These are phyloP conservation scores for Tricholoma flavovirens DNA, from an alignment of 768 basidiomycete genomes.

Conservation along the genomic window DNA sequence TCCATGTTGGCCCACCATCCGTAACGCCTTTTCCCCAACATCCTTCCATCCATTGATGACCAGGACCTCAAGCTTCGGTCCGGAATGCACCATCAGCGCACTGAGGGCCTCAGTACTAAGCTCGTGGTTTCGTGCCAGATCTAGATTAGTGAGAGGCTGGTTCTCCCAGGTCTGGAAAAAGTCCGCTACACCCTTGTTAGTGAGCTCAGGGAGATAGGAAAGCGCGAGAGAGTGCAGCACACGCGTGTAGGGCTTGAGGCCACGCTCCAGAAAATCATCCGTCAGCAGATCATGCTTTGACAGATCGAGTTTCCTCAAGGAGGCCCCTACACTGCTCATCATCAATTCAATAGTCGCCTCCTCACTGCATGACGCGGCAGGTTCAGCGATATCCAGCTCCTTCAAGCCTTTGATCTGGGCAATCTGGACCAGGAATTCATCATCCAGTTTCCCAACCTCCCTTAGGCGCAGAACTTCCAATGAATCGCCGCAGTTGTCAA, in stretches of 20 bases:
- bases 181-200: constrained; percentile 59
- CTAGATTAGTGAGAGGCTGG: constrained; percentile 44
- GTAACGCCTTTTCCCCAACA: constrained; percentile 40
- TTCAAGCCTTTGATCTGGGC: constrained; percentile 37
- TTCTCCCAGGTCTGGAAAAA: constrained; percentile 65
- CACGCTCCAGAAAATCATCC: constrained; percentile 54
- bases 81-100: constrained; percentile 67
- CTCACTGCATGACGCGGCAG: constrained; percentile 49
- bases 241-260: constrained; percentile 46
- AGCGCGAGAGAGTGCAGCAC: constrained; percentile 50
- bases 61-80: constrained; percentile 48
- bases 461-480: constrained; percentile 72
- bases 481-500: constrained; percentile 38
- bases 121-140: constrained; percentile 58
- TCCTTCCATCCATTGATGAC: constrained; percentile 77
- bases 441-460: constrained; percentile 68
- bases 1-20: constrained; percentile 26
- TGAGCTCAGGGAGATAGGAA: constrained; percentile 52
- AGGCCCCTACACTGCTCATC: constrained; percentile 46
- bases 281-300: constrained; percentile 62
- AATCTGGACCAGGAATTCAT: constrained; percentile 57
- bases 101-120: constrained; percentile 50
- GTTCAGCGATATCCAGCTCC: constrained; percentile 66
- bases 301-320: constrained; percentile 60
- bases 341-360: constrained; percentile 54